Evolutionary conservation across 306 rosid species (phyloP).

Genomic region (Cucumis melo): DNA sequence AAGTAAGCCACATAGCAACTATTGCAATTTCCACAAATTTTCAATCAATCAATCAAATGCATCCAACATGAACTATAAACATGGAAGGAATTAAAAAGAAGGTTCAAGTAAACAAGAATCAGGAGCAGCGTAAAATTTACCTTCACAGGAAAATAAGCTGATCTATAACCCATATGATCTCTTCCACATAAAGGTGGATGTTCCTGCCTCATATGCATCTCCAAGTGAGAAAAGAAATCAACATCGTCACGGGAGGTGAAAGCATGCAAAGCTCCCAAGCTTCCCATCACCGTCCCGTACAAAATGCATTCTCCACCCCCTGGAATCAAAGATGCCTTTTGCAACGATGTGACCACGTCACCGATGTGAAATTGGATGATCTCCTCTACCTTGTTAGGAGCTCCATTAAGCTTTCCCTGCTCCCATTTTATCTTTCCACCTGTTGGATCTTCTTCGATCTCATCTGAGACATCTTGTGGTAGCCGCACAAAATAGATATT

Average conservation of each 20-base stretch:
- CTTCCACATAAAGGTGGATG: conserved; percentile 94
- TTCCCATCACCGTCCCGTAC: conserved; percentile 93
- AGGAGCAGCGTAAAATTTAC: conserved; percentile 17
- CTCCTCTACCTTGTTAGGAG: conserved; percentile 93
- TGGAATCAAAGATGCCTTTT: conserved; percentile 94
- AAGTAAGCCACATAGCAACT: neutral
- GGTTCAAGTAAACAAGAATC: neutral
- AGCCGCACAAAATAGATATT: conserved; percentile 78
- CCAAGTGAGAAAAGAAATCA: conserved; percentile 94
- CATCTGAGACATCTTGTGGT: conserved; percentile 88
- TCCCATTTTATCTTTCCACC: conserved; percentile 99
- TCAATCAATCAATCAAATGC: neutral
- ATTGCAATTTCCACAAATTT: neutral
- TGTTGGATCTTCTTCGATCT: conserved; percentile 96
- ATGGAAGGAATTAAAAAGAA: neutral
- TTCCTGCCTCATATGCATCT: conserved; percentile 98
- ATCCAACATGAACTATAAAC: neutral
- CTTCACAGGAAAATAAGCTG: conserved; percentile 95
- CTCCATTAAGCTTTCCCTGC: conserved; percentile 91
- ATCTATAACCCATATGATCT: conserved; percentile 96
- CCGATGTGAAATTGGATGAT: conserved; percentile 89
- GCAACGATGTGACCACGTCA: conserved; percentile 65
- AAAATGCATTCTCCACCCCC: conserved; percentile 92
- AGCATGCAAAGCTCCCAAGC: conserved; percentile 86
- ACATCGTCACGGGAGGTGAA: conserved; percentile 95